Evolutionary conservation across 176 grass and related monocot genomes (phyloP).

Genomic region (Thalia dealbata): DNA sequence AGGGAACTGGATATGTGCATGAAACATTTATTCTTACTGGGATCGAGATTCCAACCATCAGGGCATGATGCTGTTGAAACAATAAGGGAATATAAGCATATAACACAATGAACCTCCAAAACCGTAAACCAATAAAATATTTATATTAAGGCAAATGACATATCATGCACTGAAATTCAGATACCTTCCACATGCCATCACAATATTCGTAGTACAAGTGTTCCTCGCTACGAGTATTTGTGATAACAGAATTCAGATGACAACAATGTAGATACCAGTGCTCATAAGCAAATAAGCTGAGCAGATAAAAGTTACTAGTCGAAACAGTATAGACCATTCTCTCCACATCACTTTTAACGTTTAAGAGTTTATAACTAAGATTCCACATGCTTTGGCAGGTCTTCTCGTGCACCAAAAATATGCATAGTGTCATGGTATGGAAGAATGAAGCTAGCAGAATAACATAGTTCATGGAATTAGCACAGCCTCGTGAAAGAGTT

Average conservation of each 20-base stretch:
- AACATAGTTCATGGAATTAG: too few species aligned
- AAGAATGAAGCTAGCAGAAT: too few species aligned
- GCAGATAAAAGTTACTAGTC: not conserved
- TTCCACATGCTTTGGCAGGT: too few species aligned
- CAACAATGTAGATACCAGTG: not conserved
- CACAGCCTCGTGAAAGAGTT: too few species aligned
- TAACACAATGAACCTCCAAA: not conserved
- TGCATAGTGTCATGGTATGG: too few species aligned
- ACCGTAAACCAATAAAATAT: not conserved
- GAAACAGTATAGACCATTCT: not conserved
- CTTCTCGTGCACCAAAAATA: too few species aligned
- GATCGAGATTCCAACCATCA: constrained; percentile 42
- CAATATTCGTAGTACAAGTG: not conserved
- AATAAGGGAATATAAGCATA: not conserved
- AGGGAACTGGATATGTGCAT: constrained; percentile 35
- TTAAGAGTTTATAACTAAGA: not conserved
- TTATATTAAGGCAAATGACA: not conserved
- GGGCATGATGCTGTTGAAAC: constrained; percentile 48
- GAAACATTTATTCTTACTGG: constrained; percentile 55
- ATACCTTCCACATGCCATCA: not conserved
- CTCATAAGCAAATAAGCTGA: not conserved
- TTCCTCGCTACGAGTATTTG: not conserved
- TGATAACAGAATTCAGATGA: not conserved
- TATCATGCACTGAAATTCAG: not conserved
- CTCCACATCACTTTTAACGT: not conserved